These are phyloP conservation scores for Mesostigma viride DNA, from an alignment of 139 green algal genomes.

Conservation along the genomic window DNA sequence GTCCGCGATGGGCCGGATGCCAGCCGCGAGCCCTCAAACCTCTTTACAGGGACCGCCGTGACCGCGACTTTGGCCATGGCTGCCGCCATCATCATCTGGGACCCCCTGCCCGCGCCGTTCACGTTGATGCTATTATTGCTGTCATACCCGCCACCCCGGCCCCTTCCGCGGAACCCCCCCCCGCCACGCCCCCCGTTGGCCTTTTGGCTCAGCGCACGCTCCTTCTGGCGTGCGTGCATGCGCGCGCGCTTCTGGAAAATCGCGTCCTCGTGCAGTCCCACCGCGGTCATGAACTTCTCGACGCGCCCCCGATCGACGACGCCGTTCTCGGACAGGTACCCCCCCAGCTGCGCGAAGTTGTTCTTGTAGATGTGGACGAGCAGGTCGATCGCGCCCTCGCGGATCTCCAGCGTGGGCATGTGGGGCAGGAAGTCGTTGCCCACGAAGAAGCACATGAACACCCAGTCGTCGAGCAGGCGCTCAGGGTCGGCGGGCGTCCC, in stretches of 20 bases:
- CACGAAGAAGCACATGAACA: constrained; percentile 99
- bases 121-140: constrained; percentile 3
- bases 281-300: constrained; percentile 77
- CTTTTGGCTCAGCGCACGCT: constrained; percentile 17
- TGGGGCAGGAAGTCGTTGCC: constrained; percentile 99
- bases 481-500: constrained; percentile 48
- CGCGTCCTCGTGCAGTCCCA: constrained; percentile 71
- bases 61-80: too few relatives aligned
- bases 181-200: not conserved
- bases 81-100: too few relatives aligned
- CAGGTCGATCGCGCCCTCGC: constrained; percentile 81
- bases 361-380: constrained; percentile 81
- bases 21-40: not conserved
- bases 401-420: constrained; percentile 97
- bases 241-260: constrained; percentile 89
- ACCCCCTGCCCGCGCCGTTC: too few relatives aligned
- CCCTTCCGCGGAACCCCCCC: too few relatives aligned
- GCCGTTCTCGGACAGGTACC: constrained; percentile 67
- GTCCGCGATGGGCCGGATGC: not conserved
- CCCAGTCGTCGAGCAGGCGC: constrained; percentile 74
- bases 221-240: constrained; percentile 48
- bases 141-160: not conserved
- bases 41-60: not conserved
- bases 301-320: constrained; percentile 67
- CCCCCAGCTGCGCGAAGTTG: constrained; percentile 65